Base-by-base conservation (phyloP, 1,284 basidiomycete species). In the Athelia psychrophila region DNA sequence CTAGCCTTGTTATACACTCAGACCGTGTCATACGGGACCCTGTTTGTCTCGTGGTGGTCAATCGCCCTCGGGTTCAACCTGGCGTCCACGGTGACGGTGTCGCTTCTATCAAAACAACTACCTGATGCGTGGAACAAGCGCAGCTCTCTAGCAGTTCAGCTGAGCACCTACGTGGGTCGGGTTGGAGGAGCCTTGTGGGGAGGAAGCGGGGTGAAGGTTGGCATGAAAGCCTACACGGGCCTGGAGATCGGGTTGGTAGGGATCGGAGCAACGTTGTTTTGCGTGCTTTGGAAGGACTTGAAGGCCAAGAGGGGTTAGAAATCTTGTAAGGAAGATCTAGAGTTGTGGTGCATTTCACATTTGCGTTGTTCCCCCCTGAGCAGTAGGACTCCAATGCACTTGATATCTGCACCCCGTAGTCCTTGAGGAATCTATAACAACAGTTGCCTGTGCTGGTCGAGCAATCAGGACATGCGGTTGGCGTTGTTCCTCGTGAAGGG, bases 61-160 rank as follows among this genome's bases (percentile, higher is more conserved):
- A 69, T 87, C 22, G 84, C 85, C 18, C 72, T 88, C 13, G 85
- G 86, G 1, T 88, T 87, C 71, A 87, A 87, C 64, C 69, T 86
- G 30, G 78, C 83, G 13, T 84, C 77, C 57, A 87, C 84, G 2
- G 79, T 81, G 48, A 87, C 86, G 25, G 69, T 86, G 48, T 83
- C 82, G 53, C 62, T 86, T 51, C 66, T 87, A 18, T 82, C 80
- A 55, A 88, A 88, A 65, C 84, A 84, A 61, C 72, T 88, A 20
- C 84, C 86, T 0, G 71, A 74, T 2, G 66, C 70, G 49, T 87
- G 82, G 81, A 88, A 86, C 57, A 71, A 73, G 18, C 66, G 72
- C 32, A 75, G 74, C 19, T 81, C 79, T 51, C 63, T 86, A 59
- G 75, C 71, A 10, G 83, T 88, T 45, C 85, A 87, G 63, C 87